Base-by-base conservation (phyloP, 345 rosid genomes). In the Citrus glauca region DNA sequence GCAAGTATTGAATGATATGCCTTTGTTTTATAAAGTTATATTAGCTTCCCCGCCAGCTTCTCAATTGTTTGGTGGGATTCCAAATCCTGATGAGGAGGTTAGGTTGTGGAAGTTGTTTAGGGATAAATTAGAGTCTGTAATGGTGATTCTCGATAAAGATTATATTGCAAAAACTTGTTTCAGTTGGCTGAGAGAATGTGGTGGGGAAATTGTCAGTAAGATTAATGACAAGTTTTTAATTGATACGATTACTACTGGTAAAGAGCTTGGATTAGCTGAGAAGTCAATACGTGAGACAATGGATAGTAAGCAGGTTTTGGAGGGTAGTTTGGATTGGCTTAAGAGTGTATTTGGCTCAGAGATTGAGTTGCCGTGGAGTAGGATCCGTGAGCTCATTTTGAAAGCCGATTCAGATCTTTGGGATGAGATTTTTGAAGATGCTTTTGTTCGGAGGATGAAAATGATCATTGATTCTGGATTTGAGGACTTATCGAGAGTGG, bases 371-470 rank as follows among this genome's bases (percentile, higher is more conserved):
- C 99, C 98, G 10, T 96, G 99, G 99, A 91, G 92, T 81, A 91
- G 98, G 83, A 94, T 90, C 60, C 82, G 92, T 30, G 99, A 96
- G 82, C 93, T 96, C 79, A 98, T 96, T 79, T 75, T 96, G 77
- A 91, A 88, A 74, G 98, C 89, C 68, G 95, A 93, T 82, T 90
- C 89, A 30, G 95, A 96, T 84, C 90, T 94, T 76, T 94, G 99
- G 99, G 92, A 94, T 88, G 98, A 94, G 89, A 93, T 94, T 75
- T 96, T 96, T 76, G 98, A 96, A 84, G 90, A 89, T 87, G 97
- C 99, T 10, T 96, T 96, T 85, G 89, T 91, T 77, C 81, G 84
- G 78, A 91, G 99, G 86, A 96, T 94, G 98, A 94, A 91, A 86
- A 72, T 83, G 22, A 87, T 96, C 79, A 85, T 96, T 66, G 83